Evolutionary conservation across 2,329 filamentous ascomycete species (phyloP), one percentile per base, ranked within the genome.

Genomic region (Leptodontidium sp.): DNA sequence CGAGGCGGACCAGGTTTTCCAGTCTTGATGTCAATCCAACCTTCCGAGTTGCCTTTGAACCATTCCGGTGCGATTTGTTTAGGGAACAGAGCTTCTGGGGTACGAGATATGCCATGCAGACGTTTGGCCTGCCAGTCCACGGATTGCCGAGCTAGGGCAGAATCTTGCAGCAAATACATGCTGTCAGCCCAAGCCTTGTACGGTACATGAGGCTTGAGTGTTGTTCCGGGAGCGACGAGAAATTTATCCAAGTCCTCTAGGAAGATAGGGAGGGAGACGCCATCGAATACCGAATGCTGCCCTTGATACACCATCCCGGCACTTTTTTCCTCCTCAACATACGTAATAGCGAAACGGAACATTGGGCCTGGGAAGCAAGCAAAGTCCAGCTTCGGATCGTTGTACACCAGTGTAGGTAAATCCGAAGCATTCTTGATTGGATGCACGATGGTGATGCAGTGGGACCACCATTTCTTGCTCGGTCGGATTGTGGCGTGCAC

Each of bases 251-350:
- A 17, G 53, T 69, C 67, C 15, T 71, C 67, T 26, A 71, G 47
- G 50, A 69, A 71, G 12, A 67, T 47, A 8, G 52, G 47, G 0
- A 69, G 14, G 6, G 69, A 69, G 49, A 71, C 52, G 2, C 35
- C 67, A 64, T 71, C 69, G 50, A 65, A 69, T 24, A 63, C 62
- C n/a, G 69, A 69, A 29, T 71, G 69, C 24, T 71, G 61, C 14
- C 17, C 53, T 61, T 67, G 66, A 43, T 65, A 71, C 21, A 69
- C 57, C 3, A 71, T 2, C 6, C 67, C 67, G n/a, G 67, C 64
- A 40, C 64, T 67, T 15, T 69, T 65, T 9, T 61, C 50, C n/a
- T 71, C 67, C 32, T 69, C 55, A 11, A 71, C 61, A 29, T 67
- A 17, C n/a, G 61, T 65, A 40, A 71, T 63, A 11, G 59, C 26